Conservation (phyloP, 148 eudicot genomes). For the Arctostaphylos glauca region DNA sequence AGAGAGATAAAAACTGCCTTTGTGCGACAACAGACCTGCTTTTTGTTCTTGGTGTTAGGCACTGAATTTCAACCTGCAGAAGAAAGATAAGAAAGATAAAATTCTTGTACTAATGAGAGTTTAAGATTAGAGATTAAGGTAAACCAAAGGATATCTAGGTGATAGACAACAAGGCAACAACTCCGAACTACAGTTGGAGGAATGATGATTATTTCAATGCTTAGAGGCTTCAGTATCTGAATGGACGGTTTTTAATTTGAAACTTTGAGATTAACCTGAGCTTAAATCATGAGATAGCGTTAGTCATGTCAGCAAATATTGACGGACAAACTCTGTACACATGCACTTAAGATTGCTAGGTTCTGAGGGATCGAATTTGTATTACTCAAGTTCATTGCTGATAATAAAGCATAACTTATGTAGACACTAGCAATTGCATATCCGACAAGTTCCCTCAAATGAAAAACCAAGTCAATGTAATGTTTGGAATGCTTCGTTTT, state of each 20-base stretch:
- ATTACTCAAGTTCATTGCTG: not conserved
- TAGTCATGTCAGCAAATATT: conserved; percentile 4
- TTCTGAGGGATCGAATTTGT: not conserved
- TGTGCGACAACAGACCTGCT: conserved; percentile 36
- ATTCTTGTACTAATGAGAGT: conserved; percentile 2
- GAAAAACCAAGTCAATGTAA: conserved; percentile 2
- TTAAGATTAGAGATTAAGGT: not conserved
- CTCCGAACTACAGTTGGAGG: not conserved
- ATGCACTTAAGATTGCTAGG: not conserved
- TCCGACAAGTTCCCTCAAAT: not conserved
- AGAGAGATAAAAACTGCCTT: not conserved
- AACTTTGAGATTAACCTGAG: not conserved
- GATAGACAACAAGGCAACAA: not conserved
- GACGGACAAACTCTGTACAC: not conserved
- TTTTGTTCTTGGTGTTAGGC: conserved; percentile 54
- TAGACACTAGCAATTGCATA: not conserved
- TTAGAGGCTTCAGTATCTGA: not conserved
- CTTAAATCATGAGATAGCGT: not conserved
- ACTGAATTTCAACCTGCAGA: conserved; percentile 68
- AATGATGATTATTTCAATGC: not conserved
- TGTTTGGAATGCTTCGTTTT: not conserved
- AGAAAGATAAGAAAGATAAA: not conserved
- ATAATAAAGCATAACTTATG: not conserved
- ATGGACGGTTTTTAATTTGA: not conserved
- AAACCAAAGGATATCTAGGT: not conserved